Base-by-base conservation (phyloP, 2,329 filamentous ascomycete species). In the Botrytis paeoniae region DNA sequence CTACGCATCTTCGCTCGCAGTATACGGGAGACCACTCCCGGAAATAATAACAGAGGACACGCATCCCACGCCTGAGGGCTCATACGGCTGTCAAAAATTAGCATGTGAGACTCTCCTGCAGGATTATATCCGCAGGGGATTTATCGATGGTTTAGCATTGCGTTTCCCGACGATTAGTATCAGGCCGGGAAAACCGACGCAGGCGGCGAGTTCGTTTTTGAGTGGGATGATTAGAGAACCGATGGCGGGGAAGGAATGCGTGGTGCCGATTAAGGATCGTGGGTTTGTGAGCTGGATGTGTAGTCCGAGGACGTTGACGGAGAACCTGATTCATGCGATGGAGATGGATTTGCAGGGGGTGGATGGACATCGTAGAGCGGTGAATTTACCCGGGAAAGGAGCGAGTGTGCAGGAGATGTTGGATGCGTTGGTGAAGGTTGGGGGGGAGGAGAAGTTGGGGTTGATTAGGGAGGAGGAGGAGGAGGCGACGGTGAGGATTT, bases 181-280 rank as follows among this genome's bases (percentile, higher is more conserved):
- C 0, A 83, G 89, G 8, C 86, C 88, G 0, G 89, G 89, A 3
- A 84, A 83, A 37, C 89, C 89, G 0, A 89, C 88, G 3, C 86
- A 86, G 0, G 89, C 89, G 0, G 89, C 89, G 2, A 88, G 86
- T 10, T 88, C 86, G 0, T 91, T 91, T 76, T 84, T 89, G 1
- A 88, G 84, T 3, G 89, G 89, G 0, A 90, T 91, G 77, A 87
- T 91, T 54, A 83, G 89, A 1, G 89, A 91, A 79, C 87, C 88
- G 0, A 79, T 89, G 32, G 83, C 86, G 37, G 88, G 88, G 3
- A 80, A 85, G 70, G 83, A 84, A 75, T 89, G 86, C 73, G 80
- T 88, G 1, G 85, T 90, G 3, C 86, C 89, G 20, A 79, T 89
- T 43, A 78, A 83, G 45, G 84, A 86, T 76, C 82, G 88, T 1